phyloP scores from a whole-genome alignment of 768 basidiomycete species.

The Sarcodon aspratus region DNA sequence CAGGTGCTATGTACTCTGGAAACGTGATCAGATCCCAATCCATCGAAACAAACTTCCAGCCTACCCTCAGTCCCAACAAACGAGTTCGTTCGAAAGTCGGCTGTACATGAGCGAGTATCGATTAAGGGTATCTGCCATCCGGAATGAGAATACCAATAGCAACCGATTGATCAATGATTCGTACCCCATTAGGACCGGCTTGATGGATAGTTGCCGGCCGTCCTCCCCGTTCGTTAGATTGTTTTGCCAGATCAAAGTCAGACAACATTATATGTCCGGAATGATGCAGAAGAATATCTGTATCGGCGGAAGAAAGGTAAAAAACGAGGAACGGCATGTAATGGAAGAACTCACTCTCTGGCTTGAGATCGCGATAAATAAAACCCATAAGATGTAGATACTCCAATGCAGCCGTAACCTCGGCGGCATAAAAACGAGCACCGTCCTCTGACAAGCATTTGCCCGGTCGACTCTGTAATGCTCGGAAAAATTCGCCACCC shows the following conservation, averaged over 20 bases:
- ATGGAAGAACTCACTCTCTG: constrained; percentile 71
- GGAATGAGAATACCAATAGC: constrained; percentile 6
- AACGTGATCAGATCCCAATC: constrained; percentile 17
- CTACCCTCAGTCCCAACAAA: constrained; percentile 98
- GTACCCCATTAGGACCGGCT: constrained; percentile 81
- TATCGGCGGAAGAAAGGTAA: constrained; percentile 8
- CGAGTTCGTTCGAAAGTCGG: constrained; percentile 95
- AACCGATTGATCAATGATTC: constrained; percentile 16
- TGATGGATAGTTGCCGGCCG: constrained; percentile 81
- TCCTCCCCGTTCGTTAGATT: constrained; percentile 76
- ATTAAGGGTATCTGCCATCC: constrained; percentile 69
- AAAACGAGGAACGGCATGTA: constrained; percentile 1
- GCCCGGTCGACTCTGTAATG: constrained; percentile 90
- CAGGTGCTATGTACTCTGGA: constrained; percentile 96
- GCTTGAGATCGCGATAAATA: constrained; percentile 98
- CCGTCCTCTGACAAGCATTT: constrained; percentile 95
- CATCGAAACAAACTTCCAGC: constrained; percentile 8
- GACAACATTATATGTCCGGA: constrained; percentile 99
- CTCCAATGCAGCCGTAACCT: constrained; percentile 95
- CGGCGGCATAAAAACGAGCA: constrained; percentile 95
- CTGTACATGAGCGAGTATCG: constrained; percentile 95
- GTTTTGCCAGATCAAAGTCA: constrained; percentile 98
- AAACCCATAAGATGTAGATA: constrained; percentile 99
- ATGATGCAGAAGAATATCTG: constrained; percentile 95
- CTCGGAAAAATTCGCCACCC: constrained; percentile 98